These are phyloP conservation scores for Vitis riparia DNA, from an alignment of 164 flowering plant species.

Conservation along the genomic window DNA sequence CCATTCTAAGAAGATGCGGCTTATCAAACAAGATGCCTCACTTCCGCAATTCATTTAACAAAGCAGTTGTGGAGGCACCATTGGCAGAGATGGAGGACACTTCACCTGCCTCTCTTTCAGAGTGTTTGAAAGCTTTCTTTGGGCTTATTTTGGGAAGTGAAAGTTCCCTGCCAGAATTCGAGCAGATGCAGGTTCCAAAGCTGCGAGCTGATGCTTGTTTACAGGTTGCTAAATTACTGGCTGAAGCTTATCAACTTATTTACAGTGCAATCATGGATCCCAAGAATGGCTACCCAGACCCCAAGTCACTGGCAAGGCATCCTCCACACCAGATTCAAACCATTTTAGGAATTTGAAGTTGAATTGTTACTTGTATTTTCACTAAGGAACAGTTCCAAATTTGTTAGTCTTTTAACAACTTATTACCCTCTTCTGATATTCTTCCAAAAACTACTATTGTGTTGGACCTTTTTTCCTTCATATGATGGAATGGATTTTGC, in stretches of 20 bases:
- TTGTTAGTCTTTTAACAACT: too few relatives aligned
- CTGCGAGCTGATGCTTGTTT: conserved; percentile 70
- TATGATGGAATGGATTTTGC: too few relatives aligned
- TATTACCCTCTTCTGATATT: too few relatives aligned
- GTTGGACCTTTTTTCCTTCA: too few relatives aligned
- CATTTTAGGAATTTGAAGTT: conserved; percentile 75
- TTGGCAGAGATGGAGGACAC: conserved; percentile 73
- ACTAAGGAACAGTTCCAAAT: too few relatives aligned
- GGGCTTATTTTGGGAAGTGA: conserved; percentile 80
- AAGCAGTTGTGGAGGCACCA: conserved; percentile 23
- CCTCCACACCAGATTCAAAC: conserved; percentile 93
- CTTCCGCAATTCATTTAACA: conserved; percentile 37
- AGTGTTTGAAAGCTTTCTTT: conserved; percentile 72
- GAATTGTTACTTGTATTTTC: too few relatives aligned
- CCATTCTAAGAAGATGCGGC: conserved; percentile 71
- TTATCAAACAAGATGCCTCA: conserved; percentile 58
- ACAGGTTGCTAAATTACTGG: conserved; percentile 63
- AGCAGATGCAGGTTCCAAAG: conserved; percentile 83
- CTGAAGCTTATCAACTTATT: conserved; percentile 75
- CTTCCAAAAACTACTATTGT: too few relatives aligned
- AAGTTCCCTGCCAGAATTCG: conserved; percentile 85
- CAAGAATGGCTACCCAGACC: conserved; percentile 71
- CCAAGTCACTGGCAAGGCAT: conserved; percentile 90
- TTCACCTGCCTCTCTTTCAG: conserved; percentile 65
- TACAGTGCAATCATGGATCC: conserved; percentile 80